Evolutionary conservation across 768 basidiomycete genomes (phyloP).

Genomic region (Infundibulicybe gibba): DNA sequence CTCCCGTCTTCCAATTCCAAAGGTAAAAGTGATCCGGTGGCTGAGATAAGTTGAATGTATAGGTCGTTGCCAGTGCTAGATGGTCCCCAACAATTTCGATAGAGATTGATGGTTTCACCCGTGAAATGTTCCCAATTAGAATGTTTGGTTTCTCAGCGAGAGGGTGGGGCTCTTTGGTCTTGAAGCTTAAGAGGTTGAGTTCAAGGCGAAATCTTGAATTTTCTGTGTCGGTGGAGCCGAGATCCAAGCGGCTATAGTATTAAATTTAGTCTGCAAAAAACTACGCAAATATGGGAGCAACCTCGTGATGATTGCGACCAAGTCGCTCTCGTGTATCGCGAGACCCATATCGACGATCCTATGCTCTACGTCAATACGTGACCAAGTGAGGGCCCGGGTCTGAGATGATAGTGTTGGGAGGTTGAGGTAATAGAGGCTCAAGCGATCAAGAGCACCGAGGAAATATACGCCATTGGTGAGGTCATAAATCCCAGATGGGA

Average conservation of each 20-base stretch:
- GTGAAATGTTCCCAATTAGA: conserved; percentile 18
- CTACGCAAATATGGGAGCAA: conserved; percentile 13
- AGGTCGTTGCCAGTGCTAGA: conserved; percentile 33
- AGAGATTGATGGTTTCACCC: conserved; percentile 27
- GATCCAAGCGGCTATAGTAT: too few relatives aligned
- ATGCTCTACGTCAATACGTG: conserved; percentile 18
- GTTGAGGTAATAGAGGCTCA: conserved; percentile 24
- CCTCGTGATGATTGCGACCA: conserved; percentile 38
- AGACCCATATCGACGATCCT: conserved; percentile 40
- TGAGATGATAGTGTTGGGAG: conserved; percentile 21
- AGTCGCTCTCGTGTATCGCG: conserved; percentile 40
- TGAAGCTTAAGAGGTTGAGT: conserved; percentile 26
- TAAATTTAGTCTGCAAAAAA: too few relatives aligned
- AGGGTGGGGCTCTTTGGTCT: conserved; percentile 32
- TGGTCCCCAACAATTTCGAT: conserved; percentile 44
- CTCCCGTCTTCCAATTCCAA: conserved; percentile 40
- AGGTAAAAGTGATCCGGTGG: conserved; percentile 31
- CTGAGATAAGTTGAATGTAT: conserved; percentile 7
- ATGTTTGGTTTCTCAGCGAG: conserved; percentile 23
- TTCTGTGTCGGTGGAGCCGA: too few relatives aligned
- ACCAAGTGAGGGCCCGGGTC: conserved; percentile 23
- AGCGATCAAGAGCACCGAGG: conserved; percentile 24
- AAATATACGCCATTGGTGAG: conserved; percentile 37
- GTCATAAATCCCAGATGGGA: conserved; percentile 37
- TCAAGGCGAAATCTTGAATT: neutral